Base-by-base conservation (phyloP, 2,329 filamentous ascomycete species). In the Cladophialophora yegresii region DNA sequence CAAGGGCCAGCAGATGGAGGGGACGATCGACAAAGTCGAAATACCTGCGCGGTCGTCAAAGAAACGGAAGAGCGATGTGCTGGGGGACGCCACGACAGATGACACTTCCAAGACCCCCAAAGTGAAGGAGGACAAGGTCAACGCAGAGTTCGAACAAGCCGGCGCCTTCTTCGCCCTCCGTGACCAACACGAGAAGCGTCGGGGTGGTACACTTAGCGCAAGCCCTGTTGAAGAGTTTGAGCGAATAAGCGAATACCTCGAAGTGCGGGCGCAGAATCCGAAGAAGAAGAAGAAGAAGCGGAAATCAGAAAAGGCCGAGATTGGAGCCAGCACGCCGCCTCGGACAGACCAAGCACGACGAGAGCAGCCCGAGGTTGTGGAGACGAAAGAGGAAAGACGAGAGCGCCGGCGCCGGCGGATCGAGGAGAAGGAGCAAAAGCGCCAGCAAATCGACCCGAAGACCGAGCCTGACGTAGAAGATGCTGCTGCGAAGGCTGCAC, bases 1-100 rank as follows among this genome's bases (percentile, higher is more conserved):
- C 26, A 86, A 85, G 68, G 95, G 95, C 8, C 90, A 92, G 61
- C 81, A 87, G 23, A 81, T 98, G 62, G 81, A 85, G 47, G 92
- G 93, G 2, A 96, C 92, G 2, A 77, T 91, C 22, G 66, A 49
- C 8, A 53, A 61, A 33, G 65, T 78, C 53, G 72, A 74, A 36
- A 72, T 69, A n/a, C 65, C 62, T 54, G 65, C 65, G 57, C 26
- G 67, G 68, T 7, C 54, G 28, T 30, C 40, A 22, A 68, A 61
- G 49, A 66, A 63, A 56, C 45, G 69, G 56, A 72, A 72, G 63
- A 69, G 66, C 62, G 66, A 70, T 57, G 66, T 60, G 13, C 54
- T 71, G 6, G 61, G 63, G n/a, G 58, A 62, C 7, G 30, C 23
- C 28, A 54, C 22, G 49, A 45, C 22, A 54, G 23, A 36, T n/a